A percentile compares a stretch with the other conserved stretches of the same genome.
Evolutionary conservation across 768 basidiomycete species (phyloP).

Genomic region (Phylloporus rhodoxanthus): DNA sequence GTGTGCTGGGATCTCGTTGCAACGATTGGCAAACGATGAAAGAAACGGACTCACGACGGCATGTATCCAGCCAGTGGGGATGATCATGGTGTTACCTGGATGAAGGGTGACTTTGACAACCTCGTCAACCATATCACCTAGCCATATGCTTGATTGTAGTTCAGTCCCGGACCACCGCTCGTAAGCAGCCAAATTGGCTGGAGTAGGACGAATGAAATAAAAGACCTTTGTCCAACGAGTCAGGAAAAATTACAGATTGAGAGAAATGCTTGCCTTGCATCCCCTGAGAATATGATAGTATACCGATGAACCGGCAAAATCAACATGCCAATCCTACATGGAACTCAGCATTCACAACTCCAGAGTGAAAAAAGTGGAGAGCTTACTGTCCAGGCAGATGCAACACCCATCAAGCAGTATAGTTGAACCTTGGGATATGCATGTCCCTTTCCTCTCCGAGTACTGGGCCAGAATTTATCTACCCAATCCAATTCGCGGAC

Average conservation of each 20-base stretch:
- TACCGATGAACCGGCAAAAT: conserved; percentile 97
- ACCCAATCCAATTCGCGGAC: conserved; percentile 95
- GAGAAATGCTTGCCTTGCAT: conserved; percentile 53
- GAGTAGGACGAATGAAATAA: conserved; percentile 90
- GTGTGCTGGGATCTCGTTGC: conserved; percentile 56
- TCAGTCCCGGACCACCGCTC: conserved; percentile 94
- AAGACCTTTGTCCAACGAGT: conserved; percentile 55
- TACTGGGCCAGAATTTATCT: conserved; percentile 88
- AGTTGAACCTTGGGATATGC: conserved; percentile 89
- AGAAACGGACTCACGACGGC: conserved; percentile 65
- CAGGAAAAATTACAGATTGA: neutral
- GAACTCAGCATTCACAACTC: neutral
- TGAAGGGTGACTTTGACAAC: conserved; percentile 78
- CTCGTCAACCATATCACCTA: conserved; percentile 88
- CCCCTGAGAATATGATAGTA: conserved; percentile 92
- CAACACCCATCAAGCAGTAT: conserved; percentile 96
- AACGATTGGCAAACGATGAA: neutral
- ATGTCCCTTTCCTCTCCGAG: conserved; percentile 65
- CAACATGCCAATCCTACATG: conserved; percentile 91
- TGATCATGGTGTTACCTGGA: conserved; percentile 85
- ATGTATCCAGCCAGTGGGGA: conserved; percentile 97
- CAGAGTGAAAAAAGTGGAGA: neutral
- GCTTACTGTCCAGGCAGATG: conserved; percentile 87
- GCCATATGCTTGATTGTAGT: conserved; percentile 80
- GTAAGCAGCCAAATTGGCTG: conserved; percentile 81